Evolutionary conservation across 495 filamentous ascomycete species (phyloP).

Genomic region (Rhizodiscina lignyota): DNA sequence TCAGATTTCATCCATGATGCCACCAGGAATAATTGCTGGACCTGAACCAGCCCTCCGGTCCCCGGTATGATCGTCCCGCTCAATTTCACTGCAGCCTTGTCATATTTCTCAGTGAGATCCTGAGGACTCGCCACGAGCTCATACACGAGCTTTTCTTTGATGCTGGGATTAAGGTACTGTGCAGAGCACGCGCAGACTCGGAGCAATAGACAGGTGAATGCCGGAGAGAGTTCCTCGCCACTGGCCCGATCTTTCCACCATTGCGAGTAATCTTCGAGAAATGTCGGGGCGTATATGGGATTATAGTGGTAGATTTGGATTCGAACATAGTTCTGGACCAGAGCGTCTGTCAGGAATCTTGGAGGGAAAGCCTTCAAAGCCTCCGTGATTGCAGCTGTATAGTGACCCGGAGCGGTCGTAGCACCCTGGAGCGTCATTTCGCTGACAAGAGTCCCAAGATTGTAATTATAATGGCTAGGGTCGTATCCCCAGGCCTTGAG

Average conservation of each 20-base stretch:
- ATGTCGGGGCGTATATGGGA: slow-evolving; percentile 29
- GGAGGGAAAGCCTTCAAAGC: slow-evolving; percentile 8
- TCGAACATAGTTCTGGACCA: slow-evolving; percentile 31
- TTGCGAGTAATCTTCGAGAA: slow-evolving; percentile 28
- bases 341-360: slow-evolving; percentile 24
- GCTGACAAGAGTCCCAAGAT: slow-evolving; percentile 2
- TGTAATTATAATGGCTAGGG: slow-evolving; percentile 8
- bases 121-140: slow-evolving; percentile 26
- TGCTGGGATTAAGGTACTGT: slow-evolving; percentile 24
- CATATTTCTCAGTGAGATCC: slow-evolving; percentile 25
- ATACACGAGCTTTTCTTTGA: slow-evolving; percentile 27
- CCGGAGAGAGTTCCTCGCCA: slow-evolving; percentile 20
- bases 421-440: background rate
- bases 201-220: slow-evolving; percentile 33
- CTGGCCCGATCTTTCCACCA: slow-evolving; percentile 28
- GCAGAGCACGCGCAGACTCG: slow-evolving; percentile 34
- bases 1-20: slow-evolving; percentile 36
- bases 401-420: background rate
- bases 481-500: slow-evolving; percentile 13
- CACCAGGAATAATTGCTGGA: slow-evolving; percentile 36
- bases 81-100: slow-evolving; percentile 28
- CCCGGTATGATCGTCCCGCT: slow-evolving; percentile 28
- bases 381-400: slow-evolving; percentile 4
- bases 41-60: slow-evolving; percentile 28
- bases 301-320: slow-evolving; percentile 34